Base-by-base conservation (phyloP, 495 filamentous ascomycete genomes). In the Neurospora sp. region DNA sequence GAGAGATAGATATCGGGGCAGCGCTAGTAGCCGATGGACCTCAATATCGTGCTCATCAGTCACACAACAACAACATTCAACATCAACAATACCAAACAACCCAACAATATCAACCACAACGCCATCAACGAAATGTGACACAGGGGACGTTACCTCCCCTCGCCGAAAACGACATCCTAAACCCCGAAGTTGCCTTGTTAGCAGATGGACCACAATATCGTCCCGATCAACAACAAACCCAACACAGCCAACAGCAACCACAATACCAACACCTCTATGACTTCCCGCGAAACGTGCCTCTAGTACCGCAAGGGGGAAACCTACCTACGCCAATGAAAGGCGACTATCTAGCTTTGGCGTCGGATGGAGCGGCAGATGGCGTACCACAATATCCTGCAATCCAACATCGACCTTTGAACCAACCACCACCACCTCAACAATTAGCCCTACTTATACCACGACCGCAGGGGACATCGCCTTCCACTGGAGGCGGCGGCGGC, bases 21-120 rank as follows among this genome's bases (percentile, higher is more conserved):
- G 53, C 53, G 2, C 71, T 80, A 11, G 73, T 79, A 9, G 59
- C 78, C 5, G 79, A 79, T 59, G 77, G 79, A 27, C 76, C 78
- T 73, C 73, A 76, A 5, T 76, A 76, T 48, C 53, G 14, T 37
- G 27, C 53, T 66, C 53, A 66, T 59, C 48, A 59, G 11, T 27
- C 20, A 4, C 53, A 35, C 53, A 66, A 18, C 53, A 66, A 18
- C 27, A 66, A 18, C 14, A 66, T 9, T 4, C 27, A 1, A 35
- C 72, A 27, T 11, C 27, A 69, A 42, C 74, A 69, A n/a, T 40
- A 71, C 37, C 72, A 39, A 31, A 41, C 53, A 16, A 68, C 69
- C 0, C 71, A 44, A 3, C 39, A 59, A 9, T 73, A 66, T 16
- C 61, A 70, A 66, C 31, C 38, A 70, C 3, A 16, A 22, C 66